A percentile compares a stretch with the other conserved stretches of the same genome.
phyloP scores from a whole-genome alignment of 192 early-diverging fungal genomes.

The Chytriomyces hyalinus region DNA sequence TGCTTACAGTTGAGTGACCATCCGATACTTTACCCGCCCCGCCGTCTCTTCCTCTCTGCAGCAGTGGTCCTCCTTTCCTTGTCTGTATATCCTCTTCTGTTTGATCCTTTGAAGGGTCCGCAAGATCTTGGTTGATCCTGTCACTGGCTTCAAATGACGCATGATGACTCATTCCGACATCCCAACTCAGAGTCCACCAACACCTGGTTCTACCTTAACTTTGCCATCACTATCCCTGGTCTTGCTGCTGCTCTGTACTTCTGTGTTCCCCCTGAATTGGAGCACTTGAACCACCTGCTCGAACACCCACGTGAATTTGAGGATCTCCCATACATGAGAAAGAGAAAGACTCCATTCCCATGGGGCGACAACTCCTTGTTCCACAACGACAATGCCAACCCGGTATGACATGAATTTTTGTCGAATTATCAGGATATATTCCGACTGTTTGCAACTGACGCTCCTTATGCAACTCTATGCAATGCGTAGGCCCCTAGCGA shows the following conservation, averaged over 20 bases:
- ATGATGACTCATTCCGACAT: too few species aligned
- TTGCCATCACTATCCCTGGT: constrained; percentile 50
- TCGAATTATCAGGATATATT: too few species aligned
- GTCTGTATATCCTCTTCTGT: too few species aligned
- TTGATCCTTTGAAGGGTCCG: too few species aligned
- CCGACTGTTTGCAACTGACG: too few species aligned
- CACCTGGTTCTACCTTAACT: constrained; percentile 54
- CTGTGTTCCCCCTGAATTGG: constrained; percentile 48
- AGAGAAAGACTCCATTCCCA: constrained; percentile 56
- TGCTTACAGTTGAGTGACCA: constrained; percentile 23
- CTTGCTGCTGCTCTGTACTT: constrained; percentile 41
- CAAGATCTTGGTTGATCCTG: too few species aligned
- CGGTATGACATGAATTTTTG: not conserved
- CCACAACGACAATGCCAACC: constrained; percentile 50
- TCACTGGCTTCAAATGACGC: too few species aligned
- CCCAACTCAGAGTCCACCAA: constrained; percentile 39
- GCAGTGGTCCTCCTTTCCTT: too few species aligned
- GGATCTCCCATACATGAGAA: constrained; percentile 53
- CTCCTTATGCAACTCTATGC: too few species aligned
- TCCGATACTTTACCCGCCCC: too few species aligned
- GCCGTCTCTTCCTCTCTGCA: too few species aligned
- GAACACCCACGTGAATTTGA: constrained; percentile 54
- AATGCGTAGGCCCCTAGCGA: too few species aligned
- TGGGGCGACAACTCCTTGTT: constrained; percentile 62
- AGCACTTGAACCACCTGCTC: constrained; percentile 56